phyloP scores from a whole-genome alignment of 345 rosid species.

The Eucalyptus tenuipes region DNA sequence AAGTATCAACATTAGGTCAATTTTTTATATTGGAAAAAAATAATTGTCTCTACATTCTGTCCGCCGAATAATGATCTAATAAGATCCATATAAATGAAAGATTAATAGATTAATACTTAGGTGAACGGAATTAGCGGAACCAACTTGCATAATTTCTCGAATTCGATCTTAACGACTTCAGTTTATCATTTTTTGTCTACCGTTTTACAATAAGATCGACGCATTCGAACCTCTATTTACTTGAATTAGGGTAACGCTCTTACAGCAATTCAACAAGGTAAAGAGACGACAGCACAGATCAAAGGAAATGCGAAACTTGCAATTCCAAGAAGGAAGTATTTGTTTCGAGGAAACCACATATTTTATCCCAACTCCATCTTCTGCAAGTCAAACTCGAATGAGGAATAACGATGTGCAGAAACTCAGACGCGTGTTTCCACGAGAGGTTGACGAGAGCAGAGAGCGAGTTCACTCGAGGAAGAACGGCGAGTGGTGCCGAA shows the following conservation, averaged over 20 bases:
- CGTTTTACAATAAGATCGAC: neutral
- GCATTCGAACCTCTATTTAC: neutral
- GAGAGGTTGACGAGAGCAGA: neutral
- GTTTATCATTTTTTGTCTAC: neutral
- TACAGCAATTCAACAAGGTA: neutral
- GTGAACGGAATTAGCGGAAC: fast-evolving
- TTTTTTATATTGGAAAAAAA: neutral
- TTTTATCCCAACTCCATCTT: neutral
- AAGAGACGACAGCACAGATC: neutral
- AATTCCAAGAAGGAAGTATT: neutral
- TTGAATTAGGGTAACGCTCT: neutral
- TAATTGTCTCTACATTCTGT: neutral
- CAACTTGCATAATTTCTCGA: neutral
- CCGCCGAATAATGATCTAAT: neutral
- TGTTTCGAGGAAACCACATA: neutral
- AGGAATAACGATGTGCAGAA: neutral
- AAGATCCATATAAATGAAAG: neutral
- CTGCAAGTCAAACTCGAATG: too few relatives aligned
- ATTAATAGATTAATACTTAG: neutral
- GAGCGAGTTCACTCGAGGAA: neutral
- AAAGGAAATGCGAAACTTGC: neutral
- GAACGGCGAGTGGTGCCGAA: neutral
- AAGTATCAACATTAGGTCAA: fast-evolving
- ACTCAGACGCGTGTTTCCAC: neutral
- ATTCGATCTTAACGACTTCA: neutral